Conservation (phyloP, 768 basidiomycete species). For the Lentinula sp. region DNA sequence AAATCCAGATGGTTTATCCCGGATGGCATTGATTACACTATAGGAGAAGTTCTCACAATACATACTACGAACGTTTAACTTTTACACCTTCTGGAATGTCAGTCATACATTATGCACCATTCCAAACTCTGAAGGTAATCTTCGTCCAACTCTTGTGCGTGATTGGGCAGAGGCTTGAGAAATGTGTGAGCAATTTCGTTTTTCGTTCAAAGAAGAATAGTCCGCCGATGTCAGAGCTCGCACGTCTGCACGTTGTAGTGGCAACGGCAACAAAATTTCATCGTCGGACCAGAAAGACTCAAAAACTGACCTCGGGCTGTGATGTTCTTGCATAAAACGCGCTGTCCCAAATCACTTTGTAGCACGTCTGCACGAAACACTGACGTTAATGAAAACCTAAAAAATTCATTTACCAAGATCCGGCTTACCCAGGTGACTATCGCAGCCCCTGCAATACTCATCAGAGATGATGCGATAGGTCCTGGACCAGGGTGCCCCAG, state of each 20-base stretch:
- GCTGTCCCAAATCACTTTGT: background rate
- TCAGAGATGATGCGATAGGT: background rate
- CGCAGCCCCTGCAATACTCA: background rate
- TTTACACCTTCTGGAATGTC: background rate
- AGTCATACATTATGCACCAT: conserved; percentile 6
- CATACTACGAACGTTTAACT: background rate
- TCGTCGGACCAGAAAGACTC: background rate
- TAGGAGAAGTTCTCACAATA: background rate
- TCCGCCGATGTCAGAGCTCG: background rate
- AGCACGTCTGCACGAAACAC: background rate
- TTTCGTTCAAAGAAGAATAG: background rate
- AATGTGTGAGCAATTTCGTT: background rate
- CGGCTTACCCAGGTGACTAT: background rate
- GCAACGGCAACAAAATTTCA: background rate
- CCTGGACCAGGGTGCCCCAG: background rate
- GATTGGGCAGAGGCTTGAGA: background rate
- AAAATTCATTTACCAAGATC: background rate
- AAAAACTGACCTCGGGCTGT: background rate
- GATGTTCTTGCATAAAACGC: background rate
- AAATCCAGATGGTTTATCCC: background rate
- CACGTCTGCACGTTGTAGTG: background rate
- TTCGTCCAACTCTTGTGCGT: background rate
- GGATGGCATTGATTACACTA: background rate
- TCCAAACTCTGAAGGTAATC: conserved; percentile 4
- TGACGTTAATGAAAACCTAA: background rate